Base-by-base conservation (phyloP, 306 rosid genomes). In the Gastrolobium villosum region DNA sequence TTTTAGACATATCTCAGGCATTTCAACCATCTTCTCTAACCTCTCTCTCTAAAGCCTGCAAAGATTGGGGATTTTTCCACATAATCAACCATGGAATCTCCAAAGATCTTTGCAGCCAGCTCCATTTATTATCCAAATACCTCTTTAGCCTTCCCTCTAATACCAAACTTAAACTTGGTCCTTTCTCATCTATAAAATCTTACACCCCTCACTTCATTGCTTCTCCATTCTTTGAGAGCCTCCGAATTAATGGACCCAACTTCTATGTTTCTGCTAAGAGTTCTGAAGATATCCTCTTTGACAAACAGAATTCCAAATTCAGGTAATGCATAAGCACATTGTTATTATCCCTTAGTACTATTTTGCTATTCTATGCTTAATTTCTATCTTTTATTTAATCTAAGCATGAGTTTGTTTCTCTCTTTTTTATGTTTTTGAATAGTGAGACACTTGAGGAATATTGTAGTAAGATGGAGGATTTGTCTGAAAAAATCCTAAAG, bases 201-300 rank as follows among this genome's bases (percentile, higher is more conserved):
- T 95, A 95, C 56, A 92, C 97, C 3, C 98, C 99, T 68, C 98
- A 88, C 30, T 95, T 95, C 89, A 89, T 95, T 83, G 98, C 99
- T 77, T 95, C 99, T 57, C 99, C 99, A n/a, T 95, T 83, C 88
- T 95, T 91, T 64, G 99, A 95, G 84, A 93, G 97, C 83, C 94
- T 95, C 62, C 62, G 94, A 77, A 84, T 95, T 78, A 84, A 91
- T 34, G 98, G 98, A 35, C 99, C 99, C 0, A 48, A 91, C 78
- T 93, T 88, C 74, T 85, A 79, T 63, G 85, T 49, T 53, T 93
- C 98, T 85, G 99, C 99, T 28, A 96, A 87, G 72, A 78, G 20
- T 74, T 92, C 98, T 80, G 87, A 91, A 45, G 78, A 85, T 46
- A 56, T 86, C 53, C 89, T 95, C 62, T 88, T 85, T 78, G 83